Conservation (phyloP, 768 basidiomycete species). For the Lactarius vividus region DNA sequence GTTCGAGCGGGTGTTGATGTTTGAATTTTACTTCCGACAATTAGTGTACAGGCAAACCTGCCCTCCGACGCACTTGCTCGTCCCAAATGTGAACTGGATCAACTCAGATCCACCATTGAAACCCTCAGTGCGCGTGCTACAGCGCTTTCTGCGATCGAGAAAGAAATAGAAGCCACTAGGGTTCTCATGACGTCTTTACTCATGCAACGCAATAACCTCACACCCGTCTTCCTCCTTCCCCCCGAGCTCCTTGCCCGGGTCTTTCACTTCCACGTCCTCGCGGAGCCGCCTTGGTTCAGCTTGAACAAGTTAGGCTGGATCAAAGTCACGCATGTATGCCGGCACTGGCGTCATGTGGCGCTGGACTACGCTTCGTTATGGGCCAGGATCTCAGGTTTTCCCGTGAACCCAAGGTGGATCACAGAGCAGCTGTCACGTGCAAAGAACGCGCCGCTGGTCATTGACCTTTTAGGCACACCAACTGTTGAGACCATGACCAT, state of each 20-base stretch:
- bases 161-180: slow-evolving; percentile 6
- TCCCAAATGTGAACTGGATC: background rate
- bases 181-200: background rate
- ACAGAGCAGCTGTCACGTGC: slow-evolving; percentile 11
- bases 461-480: background rate
- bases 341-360: slow-evolving; percentile 22
- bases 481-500: background rate
- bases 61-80: background rate
- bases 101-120: background rate
- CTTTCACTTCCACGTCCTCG: slow-evolving; percentile 3
- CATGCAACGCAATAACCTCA: slow-evolving; percentile 13
- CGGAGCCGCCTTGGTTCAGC: background rate
- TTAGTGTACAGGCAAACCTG: background rate
- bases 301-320: slow-evolving; percentile 15
- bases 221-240: slow-evolving; percentile 11
- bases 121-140: background rate
- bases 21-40: background rate
- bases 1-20: background rate
- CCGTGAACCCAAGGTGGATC: background rate
- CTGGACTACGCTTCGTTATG: slow-evolving; percentile 15
- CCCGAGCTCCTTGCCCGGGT: slow-evolving; percentile 21
- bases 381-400: slow-evolving; percentile 3
- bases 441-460: slow-evolving; percentile 3
- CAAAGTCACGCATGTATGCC: slow-evolving; percentile 22
- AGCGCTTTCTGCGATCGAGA: slow-evolving; percentile 1